Evolutionary conservation across 2,329 filamentous ascomycete species (phyloP).

Genomic region (Trichoderma aggressivum): DNA sequence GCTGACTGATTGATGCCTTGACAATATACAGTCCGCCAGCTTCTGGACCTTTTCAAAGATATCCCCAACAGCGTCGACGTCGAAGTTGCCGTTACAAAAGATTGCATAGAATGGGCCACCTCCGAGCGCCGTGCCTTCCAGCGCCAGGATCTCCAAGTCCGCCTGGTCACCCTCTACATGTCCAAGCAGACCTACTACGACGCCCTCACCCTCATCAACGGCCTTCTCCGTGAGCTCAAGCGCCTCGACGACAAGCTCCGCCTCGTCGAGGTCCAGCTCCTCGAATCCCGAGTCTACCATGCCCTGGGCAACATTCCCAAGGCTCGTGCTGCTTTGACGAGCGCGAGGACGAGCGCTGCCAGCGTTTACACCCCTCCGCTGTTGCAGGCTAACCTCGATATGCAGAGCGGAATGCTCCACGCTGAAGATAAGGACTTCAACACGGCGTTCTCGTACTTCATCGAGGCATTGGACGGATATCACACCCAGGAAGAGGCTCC

Average conservation of each 20-base stretch:
- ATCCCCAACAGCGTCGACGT: constrained; percentile 94
- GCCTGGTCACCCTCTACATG: constrained; percentile 92
- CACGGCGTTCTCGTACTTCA: constrained; percentile 98
- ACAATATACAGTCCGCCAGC: constrained; percentile 72
- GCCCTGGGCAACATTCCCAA: constrained; percentile 95
- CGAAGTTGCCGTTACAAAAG: constrained; percentile 93
- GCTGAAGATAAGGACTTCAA: constrained; percentile 99
- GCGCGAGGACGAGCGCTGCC: constrained; percentile 88
- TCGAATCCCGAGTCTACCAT: constrained; percentile 96
- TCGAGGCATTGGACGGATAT: constrained; percentile 96
- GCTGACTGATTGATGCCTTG: not conserved
- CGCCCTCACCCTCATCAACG: constrained; percentile 92
- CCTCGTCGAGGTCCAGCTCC: constrained; percentile 92
- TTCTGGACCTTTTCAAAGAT: constrained; percentile 89
- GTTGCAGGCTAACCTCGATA: constrained; percentile 92
- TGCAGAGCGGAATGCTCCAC: constrained; percentile 99
- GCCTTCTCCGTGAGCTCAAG: constrained; percentile 92
- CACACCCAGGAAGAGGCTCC: constrained; percentile 82
- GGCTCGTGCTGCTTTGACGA: constrained; percentile 89
- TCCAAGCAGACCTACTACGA: constrained; percentile 97
- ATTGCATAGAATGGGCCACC: constrained; percentile 98
- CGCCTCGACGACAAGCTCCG: constrained; percentile 98
- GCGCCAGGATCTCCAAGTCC: constrained; percentile 95
- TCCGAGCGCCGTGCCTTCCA: constrained; percentile 93
- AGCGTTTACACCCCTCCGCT: constrained; percentile 96